These are phyloP conservation scores for Rhodamnia argentea DNA, from an alignment of 345 rosid species.

Conservation along the genomic window DNA sequence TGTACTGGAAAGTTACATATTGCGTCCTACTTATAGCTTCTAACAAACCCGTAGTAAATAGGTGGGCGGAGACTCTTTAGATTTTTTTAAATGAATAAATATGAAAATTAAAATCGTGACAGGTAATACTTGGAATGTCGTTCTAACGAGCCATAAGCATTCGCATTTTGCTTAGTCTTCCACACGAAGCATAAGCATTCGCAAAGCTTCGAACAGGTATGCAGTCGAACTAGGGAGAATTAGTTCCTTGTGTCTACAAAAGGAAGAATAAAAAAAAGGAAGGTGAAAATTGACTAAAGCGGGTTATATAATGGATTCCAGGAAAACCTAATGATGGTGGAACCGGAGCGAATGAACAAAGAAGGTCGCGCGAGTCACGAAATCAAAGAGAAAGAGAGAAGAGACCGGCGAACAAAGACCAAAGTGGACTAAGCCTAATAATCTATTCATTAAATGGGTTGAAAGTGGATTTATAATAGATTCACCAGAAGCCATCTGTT, in stretches of 20 bases:
- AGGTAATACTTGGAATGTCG: background rate
- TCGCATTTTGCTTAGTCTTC: background rate
- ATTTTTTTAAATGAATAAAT: background rate
- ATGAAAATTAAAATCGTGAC: background rate
- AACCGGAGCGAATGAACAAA: too few species aligned
- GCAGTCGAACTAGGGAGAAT: background rate
- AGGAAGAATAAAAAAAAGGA: background rate
- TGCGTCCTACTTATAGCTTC: background rate
- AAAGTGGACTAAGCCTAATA: too few species aligned
- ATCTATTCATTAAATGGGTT: too few species aligned
- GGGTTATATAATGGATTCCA: too few species aligned
- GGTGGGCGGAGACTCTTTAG: background rate
- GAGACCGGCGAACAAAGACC: too few species aligned
- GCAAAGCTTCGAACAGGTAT: background rate
- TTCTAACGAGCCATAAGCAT: background rate
- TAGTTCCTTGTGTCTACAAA: background rate
- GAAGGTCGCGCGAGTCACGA: too few species aligned
- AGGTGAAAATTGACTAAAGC: background rate
- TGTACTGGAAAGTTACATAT: background rate
- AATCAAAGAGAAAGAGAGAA: too few species aligned
- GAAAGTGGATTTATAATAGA: too few species aligned
- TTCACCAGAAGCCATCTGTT: too few species aligned
- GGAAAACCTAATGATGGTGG: too few species aligned
- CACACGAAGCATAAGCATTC: background rate
- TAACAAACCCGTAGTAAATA: background rate